Conservation (phyloP, 129 eudicot genomes). For the Scalesia atractyloides region DNA sequence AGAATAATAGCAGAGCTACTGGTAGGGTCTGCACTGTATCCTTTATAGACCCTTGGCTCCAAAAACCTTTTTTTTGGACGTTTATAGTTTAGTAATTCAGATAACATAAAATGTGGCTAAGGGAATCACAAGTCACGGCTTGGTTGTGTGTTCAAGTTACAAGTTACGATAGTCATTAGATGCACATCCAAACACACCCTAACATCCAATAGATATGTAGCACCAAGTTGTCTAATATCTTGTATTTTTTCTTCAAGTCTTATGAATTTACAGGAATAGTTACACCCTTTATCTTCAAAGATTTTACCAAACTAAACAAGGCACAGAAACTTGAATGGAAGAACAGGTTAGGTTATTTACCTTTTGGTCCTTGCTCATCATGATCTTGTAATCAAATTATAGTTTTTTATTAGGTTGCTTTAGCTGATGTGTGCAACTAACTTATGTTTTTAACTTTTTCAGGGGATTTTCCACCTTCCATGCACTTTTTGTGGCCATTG, state of each 20-base stretch:
- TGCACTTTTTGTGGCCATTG: constrained; percentile 71
- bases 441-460: constrained; percentile 5
- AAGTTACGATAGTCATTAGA: not conserved
- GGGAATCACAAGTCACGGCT: not conserved
- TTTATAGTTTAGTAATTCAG: too few relatives aligned
- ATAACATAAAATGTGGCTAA: too few relatives aligned
- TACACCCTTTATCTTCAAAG: constrained; percentile 50
- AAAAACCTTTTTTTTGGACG: too few relatives aligned
- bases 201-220: not conserved
- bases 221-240: constrained; percentile 9
- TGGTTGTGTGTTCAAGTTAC: not conserved
- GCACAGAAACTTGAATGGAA: constrained; percentile 76
- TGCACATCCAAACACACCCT: constrained; percentile 2
- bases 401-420: constrained; percentile 5
- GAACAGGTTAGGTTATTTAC: constrained; percentile 62
- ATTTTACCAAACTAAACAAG: constrained; percentile 50
- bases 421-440: constrained; percentile 12
- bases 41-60: too few relatives aligned
- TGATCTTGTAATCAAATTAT: not conserved
- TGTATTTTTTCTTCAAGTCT: constrained; percentile 52
- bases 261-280: constrained; percentile 66
- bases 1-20: not conserved
- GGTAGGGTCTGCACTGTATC: too few relatives aligned
- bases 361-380: not conserved
- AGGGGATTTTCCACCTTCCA: constrained; percentile 94